Base-by-base conservation (phyloP, 495 filamentous ascomycete species). In the Aspergillus nanangensis region DNA sequence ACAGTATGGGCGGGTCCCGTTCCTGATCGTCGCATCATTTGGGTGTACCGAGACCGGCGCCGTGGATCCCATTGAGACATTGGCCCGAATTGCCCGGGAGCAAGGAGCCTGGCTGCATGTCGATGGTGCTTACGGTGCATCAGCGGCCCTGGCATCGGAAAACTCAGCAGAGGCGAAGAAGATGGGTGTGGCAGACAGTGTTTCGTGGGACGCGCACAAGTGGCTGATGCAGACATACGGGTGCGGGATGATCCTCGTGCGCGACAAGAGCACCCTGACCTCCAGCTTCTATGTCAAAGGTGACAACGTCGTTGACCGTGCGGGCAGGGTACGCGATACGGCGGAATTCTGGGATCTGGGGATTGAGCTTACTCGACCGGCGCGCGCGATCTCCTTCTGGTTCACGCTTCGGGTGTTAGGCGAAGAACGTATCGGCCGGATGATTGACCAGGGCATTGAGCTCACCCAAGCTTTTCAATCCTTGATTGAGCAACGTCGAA, bases 181-280 rank as follows among this genome's bases (percentile, higher is more conserved):
- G 1, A 20, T 59, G 1, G 34, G 38, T n/a, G n/a, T 19, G 9
- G 56, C 47, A 2, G 43, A 59, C 14, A 56, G 50, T 48, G 38
- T 62, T 9, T 43, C 58, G 0, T 62, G 52, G 58, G 58, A 62
- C 31, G 56, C 48, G 13, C 58, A 62, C 38, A 62, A 62, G 41
- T 59, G 52, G 56, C 46, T 57, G 5, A 58, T 62, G 34, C 56
- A 59, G 24, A 59, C 50, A 7, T 52, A 62, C 32, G 53, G 52
- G 2, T 59, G 58, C 36, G 52, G 56, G 1, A 41, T 56, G 18
- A 11, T 49, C 1, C 42, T 58, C 1, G 50, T 55, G 20, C 24
- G 48, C 15, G 45, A 57, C 3, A 35, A 34, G 11, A 17, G 13
- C 7, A 22, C 37, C 17, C 45, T 55, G 10, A 5, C 44, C n/a